These are phyloP conservation scores for Raphanus hybrid DNA, from an alignment of 441 rosid species.

Conservation along the genomic window DNA sequence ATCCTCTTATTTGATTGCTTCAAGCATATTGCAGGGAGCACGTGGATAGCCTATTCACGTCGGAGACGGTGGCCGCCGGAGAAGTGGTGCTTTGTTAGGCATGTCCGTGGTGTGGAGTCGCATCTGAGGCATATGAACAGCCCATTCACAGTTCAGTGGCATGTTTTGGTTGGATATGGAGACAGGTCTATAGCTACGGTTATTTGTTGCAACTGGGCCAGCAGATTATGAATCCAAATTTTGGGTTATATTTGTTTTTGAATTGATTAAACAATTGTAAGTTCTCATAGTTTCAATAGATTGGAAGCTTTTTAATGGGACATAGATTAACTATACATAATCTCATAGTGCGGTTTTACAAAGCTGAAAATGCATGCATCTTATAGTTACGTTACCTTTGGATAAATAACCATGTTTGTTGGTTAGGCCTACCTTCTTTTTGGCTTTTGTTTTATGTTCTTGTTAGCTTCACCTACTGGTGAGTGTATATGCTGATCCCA, in stretches of 20 bases:
- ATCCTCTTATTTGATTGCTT: not conserved
- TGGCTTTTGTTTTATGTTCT: no score
- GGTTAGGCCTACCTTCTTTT: no score
- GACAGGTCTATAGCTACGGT: not conserved
- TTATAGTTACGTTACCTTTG: not conserved
- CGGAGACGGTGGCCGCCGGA: not conserved
- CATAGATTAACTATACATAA: not conserved
- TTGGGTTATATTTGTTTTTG: not conserved
- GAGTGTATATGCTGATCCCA: no score
- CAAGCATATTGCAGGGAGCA: not conserved
- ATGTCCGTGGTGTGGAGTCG: not conserved
- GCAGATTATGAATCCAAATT: not conserved
- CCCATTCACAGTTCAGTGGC: not conserved
- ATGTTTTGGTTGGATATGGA: not conserved
- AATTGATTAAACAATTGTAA: not conserved
- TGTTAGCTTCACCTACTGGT: not conserved
- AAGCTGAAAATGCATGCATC: no score
- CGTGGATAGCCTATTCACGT: not conserved
- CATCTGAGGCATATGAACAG: not conserved
- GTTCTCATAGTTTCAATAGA: not conserved
- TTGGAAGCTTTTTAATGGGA: not conserved
- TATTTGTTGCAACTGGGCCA: not conserved
- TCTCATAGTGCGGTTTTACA: no score
- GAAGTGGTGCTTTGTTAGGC: not conserved
- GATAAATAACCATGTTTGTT: no score